phyloP scores from a whole-genome alignment of 2,329 filamentous ascomycete species.

The Pseudocercospora eumusae region DNA sequence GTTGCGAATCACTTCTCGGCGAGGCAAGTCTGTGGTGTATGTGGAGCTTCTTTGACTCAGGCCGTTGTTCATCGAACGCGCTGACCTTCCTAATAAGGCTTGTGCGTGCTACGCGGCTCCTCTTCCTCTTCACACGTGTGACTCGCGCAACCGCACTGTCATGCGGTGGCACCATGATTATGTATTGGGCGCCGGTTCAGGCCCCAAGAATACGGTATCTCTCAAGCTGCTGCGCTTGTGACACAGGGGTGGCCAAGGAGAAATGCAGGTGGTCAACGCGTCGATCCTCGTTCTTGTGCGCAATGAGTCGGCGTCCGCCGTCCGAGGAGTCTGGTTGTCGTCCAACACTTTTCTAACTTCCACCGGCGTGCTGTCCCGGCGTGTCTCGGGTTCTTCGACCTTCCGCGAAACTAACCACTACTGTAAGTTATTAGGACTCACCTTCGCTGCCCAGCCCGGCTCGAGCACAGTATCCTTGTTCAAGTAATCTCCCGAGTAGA shows the following conservation, averaged over 20 bases:
- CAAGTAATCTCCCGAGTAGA: slow-evolving; percentile 12
- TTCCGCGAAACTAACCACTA: not conserved
- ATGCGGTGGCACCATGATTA: not conserved
- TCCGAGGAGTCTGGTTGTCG: no score
- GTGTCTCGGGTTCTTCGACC: not conserved
- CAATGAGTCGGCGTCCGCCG: not conserved
- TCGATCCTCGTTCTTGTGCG: slow-evolving; percentile 2
- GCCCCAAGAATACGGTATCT: no score
- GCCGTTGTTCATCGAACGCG: not conserved
- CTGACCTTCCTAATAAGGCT: not conserved
- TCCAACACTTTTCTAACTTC: not conserved
- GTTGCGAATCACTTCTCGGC: not conserved
- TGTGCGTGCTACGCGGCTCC: not conserved
- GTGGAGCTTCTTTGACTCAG: not conserved
- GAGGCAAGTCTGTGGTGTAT: not conserved
- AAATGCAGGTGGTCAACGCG: not conserved
- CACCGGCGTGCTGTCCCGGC: not conserved
- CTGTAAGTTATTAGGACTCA: no score
- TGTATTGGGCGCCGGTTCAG: not conserved
- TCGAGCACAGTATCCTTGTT: not conserved
- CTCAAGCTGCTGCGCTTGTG: not conserved
- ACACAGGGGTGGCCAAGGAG: not conserved
- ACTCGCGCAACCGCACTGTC: not conserved
- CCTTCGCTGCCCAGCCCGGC: no score
- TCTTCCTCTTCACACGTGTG: not conserved